phyloP scores from a whole-genome alignment of 495 filamentous ascomycete genomes.

The Penicillium simplicissimum region DNA sequence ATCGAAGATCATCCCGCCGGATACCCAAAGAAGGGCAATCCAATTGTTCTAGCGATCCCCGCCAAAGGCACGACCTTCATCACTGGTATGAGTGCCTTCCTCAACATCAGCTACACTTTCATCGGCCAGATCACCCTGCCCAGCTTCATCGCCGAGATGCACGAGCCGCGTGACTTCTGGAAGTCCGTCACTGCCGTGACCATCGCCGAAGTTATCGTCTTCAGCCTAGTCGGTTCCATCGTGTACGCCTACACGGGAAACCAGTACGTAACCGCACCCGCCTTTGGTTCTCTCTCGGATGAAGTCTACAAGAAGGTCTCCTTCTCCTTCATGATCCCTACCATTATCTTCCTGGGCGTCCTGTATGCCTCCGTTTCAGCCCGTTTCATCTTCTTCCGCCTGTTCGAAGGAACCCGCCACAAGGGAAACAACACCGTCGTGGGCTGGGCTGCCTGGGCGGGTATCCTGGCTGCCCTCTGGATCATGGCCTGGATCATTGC shows the following conservation, averaged over 20 bases:
- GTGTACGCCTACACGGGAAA: slow-evolving; percentile 82
- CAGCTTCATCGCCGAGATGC: slow-evolving; percentile 92
- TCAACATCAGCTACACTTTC: slow-evolving; percentile 91
- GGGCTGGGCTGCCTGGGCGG: slow-evolving; percentile 77
- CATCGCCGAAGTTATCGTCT: slow-evolving; percentile 79
- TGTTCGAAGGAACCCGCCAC: slow-evolving; percentile 76
- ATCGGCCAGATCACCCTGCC: slow-evolving; percentile 91
- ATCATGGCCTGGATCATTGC: slow-evolving; percentile 78
- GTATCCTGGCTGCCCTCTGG: slow-evolving; percentile 74
- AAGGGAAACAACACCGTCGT: slow-evolving; percentile 76
- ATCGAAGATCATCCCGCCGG: slow-evolving; percentile 67
- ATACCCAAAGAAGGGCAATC: slow-evolving; percentile 58
- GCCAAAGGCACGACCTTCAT: slow-evolving; percentile 75
- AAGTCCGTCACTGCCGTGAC: slow-evolving; percentile 88
- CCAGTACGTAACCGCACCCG: slow-evolving; percentile 78
- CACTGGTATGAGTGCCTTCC: slow-evolving; percentile 73
- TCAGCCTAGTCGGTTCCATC: slow-evolving; percentile 71
- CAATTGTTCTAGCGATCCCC: slow-evolving; percentile 64
- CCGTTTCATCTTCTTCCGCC: slow-evolving; percentile 82
- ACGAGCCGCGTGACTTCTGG: slow-evolving; percentile 80
- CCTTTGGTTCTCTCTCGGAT: slow-evolving; percentile 76
- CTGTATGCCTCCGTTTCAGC: slow-evolving; percentile 86
- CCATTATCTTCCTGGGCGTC: slow-evolving; percentile 84
- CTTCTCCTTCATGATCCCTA: slow-evolving; percentile 92
- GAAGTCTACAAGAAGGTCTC: slow-evolving; percentile 75